phyloP scores from a whole-genome alignment of 257 asterid species.

The Ilex asprella region DNA sequence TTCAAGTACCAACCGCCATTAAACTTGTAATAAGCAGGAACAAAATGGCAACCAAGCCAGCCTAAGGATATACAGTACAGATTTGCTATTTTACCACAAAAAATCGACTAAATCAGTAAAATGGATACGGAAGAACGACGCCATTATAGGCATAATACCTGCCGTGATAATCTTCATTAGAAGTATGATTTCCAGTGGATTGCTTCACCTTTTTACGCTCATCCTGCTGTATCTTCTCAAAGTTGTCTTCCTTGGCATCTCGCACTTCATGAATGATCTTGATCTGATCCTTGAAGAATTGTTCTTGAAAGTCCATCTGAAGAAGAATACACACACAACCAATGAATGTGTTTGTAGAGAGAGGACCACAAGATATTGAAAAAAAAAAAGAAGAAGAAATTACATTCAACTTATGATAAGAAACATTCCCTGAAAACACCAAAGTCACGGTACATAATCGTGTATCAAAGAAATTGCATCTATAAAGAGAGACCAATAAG shows the following conservation, averaged over 20 bases:
- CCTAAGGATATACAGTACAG: too few relatives aligned
- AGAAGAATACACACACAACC: not conserved
- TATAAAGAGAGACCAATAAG: too few relatives aligned
- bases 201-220: not conserved
- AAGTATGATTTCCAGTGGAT: not conserved
- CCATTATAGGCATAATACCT: not conserved
- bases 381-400: not conserved
- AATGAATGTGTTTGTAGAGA: not conserved
- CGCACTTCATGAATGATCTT: not conserved
- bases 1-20: too few relatives aligned
- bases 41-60: not conserved
- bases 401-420: not conserved
- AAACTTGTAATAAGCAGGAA: not conserved
- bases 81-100: too few relatives aligned
- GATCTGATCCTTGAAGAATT: not conserved
- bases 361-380: not conserved
- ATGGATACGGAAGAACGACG: not conserved
- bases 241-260: not conserved
- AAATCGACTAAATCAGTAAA: not conserved
- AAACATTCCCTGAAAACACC: not conserved
- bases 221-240: conserved; percentile 3
- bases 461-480: not conserved
- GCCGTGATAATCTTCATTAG: not conserved
- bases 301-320: conserved; percentile 1
- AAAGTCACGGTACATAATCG: not conserved